Evolutionary conservation across 164 flowering plant species (phyloP).

Genomic region (Platanus orientalis): DNA sequence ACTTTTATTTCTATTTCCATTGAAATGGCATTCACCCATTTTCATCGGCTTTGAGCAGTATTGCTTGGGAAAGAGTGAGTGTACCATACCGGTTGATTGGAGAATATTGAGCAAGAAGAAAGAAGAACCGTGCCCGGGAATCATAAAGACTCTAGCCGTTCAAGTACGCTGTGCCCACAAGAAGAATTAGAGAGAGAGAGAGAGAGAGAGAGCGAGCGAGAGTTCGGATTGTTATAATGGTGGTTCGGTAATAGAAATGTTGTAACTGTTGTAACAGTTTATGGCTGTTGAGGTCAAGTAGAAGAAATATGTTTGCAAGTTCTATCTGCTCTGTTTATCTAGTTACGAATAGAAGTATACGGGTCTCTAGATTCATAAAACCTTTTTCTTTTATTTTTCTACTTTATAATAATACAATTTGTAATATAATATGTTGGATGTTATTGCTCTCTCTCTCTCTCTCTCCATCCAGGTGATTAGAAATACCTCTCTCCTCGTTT

Average conservation of each 20-base stretch:
- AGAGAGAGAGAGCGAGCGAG: neutral
- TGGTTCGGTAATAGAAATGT: neutral
- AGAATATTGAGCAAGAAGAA: conserved; percentile 21
- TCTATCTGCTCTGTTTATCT: too few species aligned
- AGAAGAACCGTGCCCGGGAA: conserved; percentile 36
- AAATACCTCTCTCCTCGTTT: too few species aligned
- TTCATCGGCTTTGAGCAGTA: conserved; percentile 28
- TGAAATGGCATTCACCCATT: neutral
- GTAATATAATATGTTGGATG: too few species aligned
- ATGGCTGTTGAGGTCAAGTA: neutral
- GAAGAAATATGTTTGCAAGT: too few species aligned
- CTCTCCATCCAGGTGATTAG: too few species aligned
- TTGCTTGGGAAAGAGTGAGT: conserved; percentile 61
- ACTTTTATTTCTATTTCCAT: neutral
- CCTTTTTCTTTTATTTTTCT: neutral
- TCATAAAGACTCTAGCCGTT: conserved; percentile 53
- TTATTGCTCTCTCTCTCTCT: too few species aligned
- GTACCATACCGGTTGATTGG: conserved; percentile 39
- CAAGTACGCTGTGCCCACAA: conserved; percentile 47
- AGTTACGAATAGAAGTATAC: too few species aligned
- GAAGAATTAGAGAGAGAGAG: neutral
- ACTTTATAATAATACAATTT: too few species aligned
- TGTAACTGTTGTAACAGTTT: too few species aligned
- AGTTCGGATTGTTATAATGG: neutral
- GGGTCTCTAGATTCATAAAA: too few species aligned